Base-by-base conservation (phyloP, 1,284 basidiomycete genomes). In the Ustilago bromivora region DNA sequence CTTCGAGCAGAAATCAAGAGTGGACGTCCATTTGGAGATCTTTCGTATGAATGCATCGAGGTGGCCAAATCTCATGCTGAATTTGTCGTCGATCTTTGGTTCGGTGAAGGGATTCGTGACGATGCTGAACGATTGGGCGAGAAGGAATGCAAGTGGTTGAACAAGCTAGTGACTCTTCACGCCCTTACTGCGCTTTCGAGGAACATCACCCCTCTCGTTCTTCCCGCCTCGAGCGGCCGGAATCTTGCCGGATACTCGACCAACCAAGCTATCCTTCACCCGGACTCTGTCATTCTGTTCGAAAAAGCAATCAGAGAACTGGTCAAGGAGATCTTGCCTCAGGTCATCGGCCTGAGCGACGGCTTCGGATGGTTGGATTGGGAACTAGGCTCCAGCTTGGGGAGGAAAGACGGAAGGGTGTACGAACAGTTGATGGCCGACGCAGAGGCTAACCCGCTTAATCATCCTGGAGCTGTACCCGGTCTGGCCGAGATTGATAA, bases 361-460 rank as follows among this genome's bases (percentile, higher is more conserved):
- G 91, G 91, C 2, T 93, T 94, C 82, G 91, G 91, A 0, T 92
- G 92, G 83, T 88, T 90, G 0, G 92, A 94, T 80, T 94, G 92
- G 91, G 90, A 93, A 61, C 87, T 94, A 8, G 89, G 51, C 23
- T 65, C 67, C 90, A 91, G 85, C 89, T 90, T 10, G 84, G 90
- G 92, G 3, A 89, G 91, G 12, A 89, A 89, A 62, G 89, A 92
- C 80, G 92, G 92, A 0, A 88, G 88, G 12, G 92, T 91, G 13
- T 93, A 93, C 71, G 90, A 93, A 64, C 88, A 89, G 34, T 82
- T 93, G 12, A 92, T 91, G 91, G 87, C 89, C 32, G 87, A 89
- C n/a, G 91, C 88, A 1, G 89, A 92, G 82, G 83, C 82, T 2
- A 92, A 93, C 67, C 92, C 92, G 1, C 82, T 93, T 58, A 93